phyloP scores from a whole-genome alignment of 306 rosid species.

The Dalbergia oliveri region DNA sequence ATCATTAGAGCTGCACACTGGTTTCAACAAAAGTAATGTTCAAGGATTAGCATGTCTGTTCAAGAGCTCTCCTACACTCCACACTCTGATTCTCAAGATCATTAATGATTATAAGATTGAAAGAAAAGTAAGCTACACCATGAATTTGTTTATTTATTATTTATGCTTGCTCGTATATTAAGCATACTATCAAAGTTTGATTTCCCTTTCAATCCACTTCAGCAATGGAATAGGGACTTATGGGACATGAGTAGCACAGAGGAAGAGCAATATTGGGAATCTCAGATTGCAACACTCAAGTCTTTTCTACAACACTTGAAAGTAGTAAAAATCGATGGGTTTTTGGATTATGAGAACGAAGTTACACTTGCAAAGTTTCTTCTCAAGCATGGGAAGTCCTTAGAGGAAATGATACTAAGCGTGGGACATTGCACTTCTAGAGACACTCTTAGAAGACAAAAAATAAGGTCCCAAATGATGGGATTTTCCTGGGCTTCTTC shows the following conservation, averaged over 20 bases:
- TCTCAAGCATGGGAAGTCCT: constrained; percentile 76
- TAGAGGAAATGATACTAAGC: constrained; percentile 64
- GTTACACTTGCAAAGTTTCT: constrained; percentile 77
- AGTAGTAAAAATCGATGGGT: constrained; percentile 71
- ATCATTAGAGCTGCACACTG: constrained; percentile 67
- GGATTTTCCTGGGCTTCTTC: constrained; percentile 87
- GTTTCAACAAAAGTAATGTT: constrained; percentile 67
- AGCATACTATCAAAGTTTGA: constrained; percentile 14
- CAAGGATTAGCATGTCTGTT: constrained; percentile 73
- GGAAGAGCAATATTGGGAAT: constrained; percentile 84
- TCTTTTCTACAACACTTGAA: constrained; percentile 70
- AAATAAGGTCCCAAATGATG: constrained; percentile 75
- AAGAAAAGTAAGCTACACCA: constrained; percentile 64
- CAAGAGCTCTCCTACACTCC: constrained; percentile 64
- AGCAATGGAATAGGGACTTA: constrained; percentile 84
- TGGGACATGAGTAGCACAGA: constrained; percentile 66
- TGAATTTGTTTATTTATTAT: not conserved
- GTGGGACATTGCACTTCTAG: constrained; percentile 56
- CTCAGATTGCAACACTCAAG: constrained; percentile 58
- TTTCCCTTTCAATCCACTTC: not conserved
- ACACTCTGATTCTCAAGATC: constrained; percentile 66
- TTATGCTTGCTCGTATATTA: too few relatives aligned
- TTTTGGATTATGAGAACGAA: constrained; percentile 78
- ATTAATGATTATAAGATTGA: constrained; percentile 54
- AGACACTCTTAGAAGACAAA: constrained; percentile 69